Percentiles rank a stretch among this genome's conserved stretches.
Evolutionary conservation across 345 rosid genomes (phyloP).

Genomic region (Turnera subulata): DNA sequence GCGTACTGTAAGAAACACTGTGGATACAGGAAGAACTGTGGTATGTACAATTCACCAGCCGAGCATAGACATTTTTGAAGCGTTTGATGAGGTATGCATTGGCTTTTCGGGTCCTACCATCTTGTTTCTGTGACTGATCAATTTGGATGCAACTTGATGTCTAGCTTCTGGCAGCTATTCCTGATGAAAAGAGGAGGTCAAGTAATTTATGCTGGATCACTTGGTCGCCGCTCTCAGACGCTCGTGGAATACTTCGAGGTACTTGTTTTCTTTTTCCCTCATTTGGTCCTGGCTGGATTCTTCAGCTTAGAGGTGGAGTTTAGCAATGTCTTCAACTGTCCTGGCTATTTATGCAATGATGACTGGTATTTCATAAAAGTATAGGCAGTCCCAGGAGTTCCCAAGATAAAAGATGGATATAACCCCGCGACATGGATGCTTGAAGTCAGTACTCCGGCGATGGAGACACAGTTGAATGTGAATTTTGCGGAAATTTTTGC

Average conservation of each 20-base stretch:
- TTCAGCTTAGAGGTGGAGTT: too few relatives aligned
- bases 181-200: constrained; percentile 95
- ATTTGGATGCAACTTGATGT: constrained; percentile 1
- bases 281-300: too few relatives aligned
- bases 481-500: constrained; percentile 69
- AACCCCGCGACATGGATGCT: constrained; percentile 99
- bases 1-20: constrained; percentile 92
- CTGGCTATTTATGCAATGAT: too few relatives aligned
- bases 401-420: constrained; percentile 59
- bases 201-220: constrained; percentile 77
- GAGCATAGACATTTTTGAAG: constrained; percentile 85
- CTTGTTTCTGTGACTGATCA: background rate
- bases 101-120: background rate
- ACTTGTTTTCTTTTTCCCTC: too few relatives aligned
- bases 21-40: constrained; percentile 94
- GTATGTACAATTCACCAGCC: constrained; percentile 98
- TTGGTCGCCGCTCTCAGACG: constrained; percentile 72
- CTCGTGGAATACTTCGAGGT: constrained; percentile 90
- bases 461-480: constrained; percentile 59
- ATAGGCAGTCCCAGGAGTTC: constrained; percentile 72
- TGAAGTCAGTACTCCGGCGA: constrained; percentile 54
- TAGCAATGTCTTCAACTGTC: too few relatives aligned
- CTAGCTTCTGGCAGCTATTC: constrained; percentile 46
- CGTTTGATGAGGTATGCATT: constrained; percentile 76
- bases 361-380: constrained; percentile 5